Evolutionary conservation across 2,329 filamentous ascomycete species (phyloP).

Genomic region (Fusarium staphyleae): DNA sequence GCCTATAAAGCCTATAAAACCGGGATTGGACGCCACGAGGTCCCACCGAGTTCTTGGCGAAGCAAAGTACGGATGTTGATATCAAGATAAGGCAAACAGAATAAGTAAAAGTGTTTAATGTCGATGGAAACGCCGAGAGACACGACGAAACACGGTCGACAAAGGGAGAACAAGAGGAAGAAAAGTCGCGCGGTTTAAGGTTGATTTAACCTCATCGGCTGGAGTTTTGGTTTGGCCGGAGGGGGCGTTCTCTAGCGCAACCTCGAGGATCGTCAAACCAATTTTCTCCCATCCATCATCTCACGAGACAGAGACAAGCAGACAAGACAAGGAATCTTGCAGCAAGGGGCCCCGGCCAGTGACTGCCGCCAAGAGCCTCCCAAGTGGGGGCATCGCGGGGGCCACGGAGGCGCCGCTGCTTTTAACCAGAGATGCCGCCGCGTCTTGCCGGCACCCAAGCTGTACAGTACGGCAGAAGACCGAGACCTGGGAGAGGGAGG

Average conservation of each 20-base stretch:
- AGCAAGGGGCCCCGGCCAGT: conserved; percentile 19
- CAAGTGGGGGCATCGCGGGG: conserved; percentile 32
- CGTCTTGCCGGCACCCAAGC: conserved; percentile 22
- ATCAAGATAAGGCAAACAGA: background rate
- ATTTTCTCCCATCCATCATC: conserved; percentile 9
- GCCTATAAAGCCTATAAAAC: conserved; percentile 19
- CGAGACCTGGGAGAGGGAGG: background rate
- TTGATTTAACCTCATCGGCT: conserved; percentile 27
- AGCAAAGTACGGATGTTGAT: background rate
- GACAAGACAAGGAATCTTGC: conserved; percentile 8
- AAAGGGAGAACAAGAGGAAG: background rate
- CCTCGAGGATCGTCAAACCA: conserved; percentile 21
- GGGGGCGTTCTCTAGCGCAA: conserved; percentile 16
- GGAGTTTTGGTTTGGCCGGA: conserved; percentile 20
- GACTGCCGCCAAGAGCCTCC: conserved; percentile 32
- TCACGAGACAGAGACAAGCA: conserved; percentile 5
- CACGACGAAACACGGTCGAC: background rate
- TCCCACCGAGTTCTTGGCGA: conserved; percentile 34
- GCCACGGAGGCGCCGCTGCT: conserved; percentile 26
- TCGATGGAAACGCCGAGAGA: background rate
- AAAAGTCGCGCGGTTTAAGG: conserved; percentile 3
- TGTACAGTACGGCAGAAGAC: conserved; percentile 24
- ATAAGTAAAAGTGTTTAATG: background rate
- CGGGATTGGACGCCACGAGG: conserved; percentile 31
- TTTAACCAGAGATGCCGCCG: conserved; percentile 22